Evolutionary conservation across 2,329 filamentous ascomycete species (phyloP).

Genomic region (Phaeosphaeria sp.): DNA sequence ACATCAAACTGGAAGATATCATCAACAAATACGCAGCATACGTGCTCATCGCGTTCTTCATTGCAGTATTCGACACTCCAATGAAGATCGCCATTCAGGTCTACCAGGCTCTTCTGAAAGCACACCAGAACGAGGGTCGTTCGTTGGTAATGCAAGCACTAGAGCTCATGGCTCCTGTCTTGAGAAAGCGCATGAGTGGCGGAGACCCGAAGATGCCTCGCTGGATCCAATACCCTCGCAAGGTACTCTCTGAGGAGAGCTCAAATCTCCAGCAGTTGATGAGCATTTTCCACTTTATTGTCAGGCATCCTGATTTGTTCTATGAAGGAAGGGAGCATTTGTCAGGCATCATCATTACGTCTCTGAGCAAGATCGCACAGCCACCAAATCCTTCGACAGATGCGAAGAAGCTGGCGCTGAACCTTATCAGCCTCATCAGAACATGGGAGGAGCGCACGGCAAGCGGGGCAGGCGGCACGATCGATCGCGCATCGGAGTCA

Average conservation of each 20-base stretch:
- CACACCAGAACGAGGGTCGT: conserved; percentile 93
- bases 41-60: conserved; percentile 96
- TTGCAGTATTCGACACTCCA: conserved; percentile 94
- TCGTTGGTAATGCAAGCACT: conserved; percentile 91
- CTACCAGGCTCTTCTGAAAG: conserved; percentile 87
- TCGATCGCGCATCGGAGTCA: conserved; percentile 66
- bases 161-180: conserved; percentile 91
- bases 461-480: conserved; percentile 56
- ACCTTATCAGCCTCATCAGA: conserved; percentile 89
- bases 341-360: conserved; percentile 84
- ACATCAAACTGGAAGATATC: conserved; percentile 92
- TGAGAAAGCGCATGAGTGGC: conserved; percentile 81
- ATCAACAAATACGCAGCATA: conserved; percentile 99
- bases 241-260: conserved; percentile 91
- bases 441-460: conserved; percentile 89
- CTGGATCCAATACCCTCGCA: conserved; percentile 89
- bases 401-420: conserved; percentile 87
- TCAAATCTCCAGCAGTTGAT: conserved; percentile 96
- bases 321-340: conserved; percentile 95
- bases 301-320: conserved; percentile 89
- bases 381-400: conserved; percentile 87
- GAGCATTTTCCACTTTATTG: conserved; percentile 96
- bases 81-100: conserved; percentile 96
- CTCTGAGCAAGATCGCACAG: conserved; percentile 84
- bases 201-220: conserved; percentile 76